Percentiles rank a stretch among this genome's conserved stretches.
These are phyloP conservation scores for Acrodontium crateriforme DNA, from an alignment of 2,329 filamentous ascomycete species.

Conservation along the genomic window DNA sequence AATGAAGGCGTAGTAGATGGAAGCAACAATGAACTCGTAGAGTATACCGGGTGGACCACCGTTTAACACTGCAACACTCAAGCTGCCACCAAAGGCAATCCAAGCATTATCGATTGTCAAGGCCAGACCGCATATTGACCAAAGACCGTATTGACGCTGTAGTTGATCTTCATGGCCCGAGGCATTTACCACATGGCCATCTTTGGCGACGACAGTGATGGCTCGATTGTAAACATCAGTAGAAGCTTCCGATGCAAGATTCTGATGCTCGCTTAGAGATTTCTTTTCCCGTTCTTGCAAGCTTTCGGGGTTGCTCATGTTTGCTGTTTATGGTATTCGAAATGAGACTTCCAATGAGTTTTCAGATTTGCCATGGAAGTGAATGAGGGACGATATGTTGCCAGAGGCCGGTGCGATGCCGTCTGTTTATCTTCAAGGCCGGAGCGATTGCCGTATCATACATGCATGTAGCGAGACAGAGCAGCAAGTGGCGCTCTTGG, in stretches of 20 bases:
- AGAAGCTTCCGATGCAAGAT: conserved; percentile 5
- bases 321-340: too few relatives aligned
- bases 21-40: conserved; percentile 24
- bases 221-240: conserved; percentile 7
- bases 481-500: too few relatives aligned
- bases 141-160: conserved; percentile 46
- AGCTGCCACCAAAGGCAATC: conserved; percentile 48
- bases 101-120: conserved; percentile 53
- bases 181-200: conserved; percentile 42
- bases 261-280: too few relatives aligned
- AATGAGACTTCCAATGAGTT: too few relatives aligned
- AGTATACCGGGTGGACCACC: conserved; percentile 24
- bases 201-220: conserved; percentile 13
- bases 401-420: too few relatives aligned
- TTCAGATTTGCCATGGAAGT: too few relatives aligned
- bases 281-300: too few relatives aligned
- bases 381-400: too few relatives aligned
- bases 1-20: conserved; percentile 23
- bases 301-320: too few relatives aligned
- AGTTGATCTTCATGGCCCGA: conserved; percentile 52
- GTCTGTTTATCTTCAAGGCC: too few relatives aligned
- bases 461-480: too few relatives aligned
- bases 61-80: conserved; percentile 37
- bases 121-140: conserved; percentile 43
- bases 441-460: too few relatives aligned